phyloP scores from a whole-genome alignment of 306 rosid genomes.

The Castanea mollissima region DNA sequence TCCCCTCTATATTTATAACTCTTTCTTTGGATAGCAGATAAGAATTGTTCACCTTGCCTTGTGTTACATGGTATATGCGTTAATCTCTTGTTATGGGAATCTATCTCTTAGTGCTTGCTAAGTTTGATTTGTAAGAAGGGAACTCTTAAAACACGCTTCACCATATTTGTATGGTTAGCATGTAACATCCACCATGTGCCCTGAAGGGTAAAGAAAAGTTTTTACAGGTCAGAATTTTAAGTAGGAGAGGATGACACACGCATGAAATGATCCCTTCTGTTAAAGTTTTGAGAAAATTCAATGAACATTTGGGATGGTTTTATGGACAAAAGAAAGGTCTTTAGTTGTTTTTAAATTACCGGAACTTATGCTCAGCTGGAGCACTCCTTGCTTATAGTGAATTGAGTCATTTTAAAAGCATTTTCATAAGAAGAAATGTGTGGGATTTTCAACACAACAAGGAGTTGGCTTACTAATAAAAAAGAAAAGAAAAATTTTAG shows the following conservation, averaged over 20 bases:
- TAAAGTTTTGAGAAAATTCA: background rate
- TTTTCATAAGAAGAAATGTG: background rate
- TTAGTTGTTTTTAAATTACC: background rate
- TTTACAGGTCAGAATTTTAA: background rate
- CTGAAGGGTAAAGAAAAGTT: background rate
- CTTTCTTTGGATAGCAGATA: background rate
- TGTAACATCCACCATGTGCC: background rate
- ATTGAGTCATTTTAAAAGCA: constrained; percentile 3
- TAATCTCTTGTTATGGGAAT: background rate
- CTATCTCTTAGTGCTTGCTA: background rate
- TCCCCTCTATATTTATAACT: background rate
- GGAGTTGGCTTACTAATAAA: too few species aligned
- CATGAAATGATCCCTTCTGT: background rate
- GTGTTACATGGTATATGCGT: background rate
- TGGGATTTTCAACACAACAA: too few species aligned
- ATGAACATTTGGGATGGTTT: too few species aligned
- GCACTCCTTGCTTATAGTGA: background rate
- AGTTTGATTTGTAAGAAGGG: background rate
- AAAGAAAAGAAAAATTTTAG: background rate
- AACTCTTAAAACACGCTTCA: background rate
- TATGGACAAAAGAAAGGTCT: background rate
- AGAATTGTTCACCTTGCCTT: constrained; percentile 7
- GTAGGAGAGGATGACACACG: background rate
- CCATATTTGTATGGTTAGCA: background rate
- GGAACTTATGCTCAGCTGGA: background rate